phyloP scores from a whole-genome alignment of 169 alveolate genomes.

The Plasmodium adleri region DNA sequence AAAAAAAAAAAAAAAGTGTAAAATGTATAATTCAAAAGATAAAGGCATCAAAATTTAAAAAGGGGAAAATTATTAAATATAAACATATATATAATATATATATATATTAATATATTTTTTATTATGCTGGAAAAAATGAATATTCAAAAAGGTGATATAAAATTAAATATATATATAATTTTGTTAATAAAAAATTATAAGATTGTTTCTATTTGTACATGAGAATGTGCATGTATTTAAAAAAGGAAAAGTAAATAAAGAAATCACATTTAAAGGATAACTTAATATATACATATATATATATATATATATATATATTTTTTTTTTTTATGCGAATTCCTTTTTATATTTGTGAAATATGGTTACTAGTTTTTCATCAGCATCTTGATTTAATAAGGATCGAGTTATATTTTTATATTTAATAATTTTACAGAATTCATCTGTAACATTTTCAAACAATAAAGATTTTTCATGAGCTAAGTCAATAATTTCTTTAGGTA shows the following conservation, averaged over 20 bases:
- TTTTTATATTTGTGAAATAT: constrained; percentile 30
- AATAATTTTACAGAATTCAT: constrained; percentile 66
- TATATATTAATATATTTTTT: too few species aligned
- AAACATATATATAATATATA: too few species aligned
- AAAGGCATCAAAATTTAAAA: too few species aligned
- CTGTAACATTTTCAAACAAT: constrained; percentile 70
- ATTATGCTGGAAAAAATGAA: too few species aligned
- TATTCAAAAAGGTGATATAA: too few species aligned
- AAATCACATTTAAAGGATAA: not conserved
- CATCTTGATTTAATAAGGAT: constrained; percentile 20
- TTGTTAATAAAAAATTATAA: too few species aligned
- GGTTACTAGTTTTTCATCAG: constrained; percentile 10
- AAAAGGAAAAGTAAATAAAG: not conserved
- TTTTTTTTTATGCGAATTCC: constrained; percentile 14
- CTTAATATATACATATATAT: not conserved
- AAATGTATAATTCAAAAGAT: too few species aligned
- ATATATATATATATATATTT: not conserved
- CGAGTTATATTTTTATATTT: constrained; percentile 65
- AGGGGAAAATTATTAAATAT: too few species aligned
- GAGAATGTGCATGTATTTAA: not conserved
- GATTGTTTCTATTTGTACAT: not conserved
- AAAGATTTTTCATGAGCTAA: constrained; percentile 62
- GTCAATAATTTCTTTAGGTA: constrained; percentile 86
- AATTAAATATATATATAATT: too few species aligned
- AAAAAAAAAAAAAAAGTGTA: too few species aligned